phyloP scores from a whole-genome alignment of 176 grass and related monocot species.

The Bonia amplexicaulis region DNA sequence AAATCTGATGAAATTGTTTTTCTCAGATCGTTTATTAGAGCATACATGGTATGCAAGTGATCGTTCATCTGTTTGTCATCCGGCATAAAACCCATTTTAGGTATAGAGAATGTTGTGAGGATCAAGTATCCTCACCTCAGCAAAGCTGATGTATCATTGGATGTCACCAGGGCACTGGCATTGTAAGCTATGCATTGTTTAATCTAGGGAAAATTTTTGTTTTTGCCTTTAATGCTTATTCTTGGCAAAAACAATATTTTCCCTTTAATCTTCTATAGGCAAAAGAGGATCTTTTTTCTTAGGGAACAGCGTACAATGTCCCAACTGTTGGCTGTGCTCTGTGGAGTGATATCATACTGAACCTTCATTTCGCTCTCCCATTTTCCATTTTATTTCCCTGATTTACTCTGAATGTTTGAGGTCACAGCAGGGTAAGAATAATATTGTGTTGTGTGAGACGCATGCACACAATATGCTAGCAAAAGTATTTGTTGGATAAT shows the following conservation, averaged over 20 bases:
- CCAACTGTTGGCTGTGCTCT: background rate
- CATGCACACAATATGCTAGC: background rate
- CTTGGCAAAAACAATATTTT: constrained; percentile 5
- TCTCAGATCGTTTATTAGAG: constrained; percentile 22
- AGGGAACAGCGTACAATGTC: background rate
- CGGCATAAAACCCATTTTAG: constrained; percentile 29
- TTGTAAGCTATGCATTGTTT: constrained; percentile 15
- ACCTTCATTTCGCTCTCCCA: background rate
- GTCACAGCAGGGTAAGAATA: background rate
- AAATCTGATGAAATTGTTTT: constrained; percentile 53
- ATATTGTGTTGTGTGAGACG: background rate
- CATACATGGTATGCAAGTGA: constrained; percentile 24
- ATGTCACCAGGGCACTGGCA: constrained; percentile 9
- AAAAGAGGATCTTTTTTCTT: background rate
- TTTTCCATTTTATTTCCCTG: background rate
- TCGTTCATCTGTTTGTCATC: constrained; percentile 11
- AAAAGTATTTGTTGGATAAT: background rate
- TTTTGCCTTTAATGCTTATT: constrained; percentile 12
- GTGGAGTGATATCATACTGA: background rate
- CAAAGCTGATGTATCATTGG: background rate
- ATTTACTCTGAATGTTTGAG: background rate
- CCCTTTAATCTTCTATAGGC: constrained; percentile 5
- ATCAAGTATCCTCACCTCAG: constrained; percentile 20
- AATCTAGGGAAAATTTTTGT: constrained; percentile 19
- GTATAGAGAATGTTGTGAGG: constrained; percentile 31